Percentiles rank a stretch among this genome's conserved stretches.
Evolutionary conservation across 2,329 filamentous ascomycete genomes (phyloP).

Genomic region (Penicillium brasilianum): DNA sequence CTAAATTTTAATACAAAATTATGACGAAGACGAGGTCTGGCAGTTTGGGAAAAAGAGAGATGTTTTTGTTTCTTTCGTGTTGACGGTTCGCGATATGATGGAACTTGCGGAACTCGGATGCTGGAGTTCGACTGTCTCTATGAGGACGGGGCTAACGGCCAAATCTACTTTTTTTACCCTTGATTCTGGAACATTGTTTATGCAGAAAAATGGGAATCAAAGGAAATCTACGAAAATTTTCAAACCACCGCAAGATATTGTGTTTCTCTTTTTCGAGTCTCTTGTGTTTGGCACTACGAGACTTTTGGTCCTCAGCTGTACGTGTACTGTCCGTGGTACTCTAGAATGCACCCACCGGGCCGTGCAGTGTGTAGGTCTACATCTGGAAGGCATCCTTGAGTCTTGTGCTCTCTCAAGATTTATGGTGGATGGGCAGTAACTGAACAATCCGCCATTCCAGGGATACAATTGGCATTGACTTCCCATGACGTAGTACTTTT

Average conservation of each 20-base stretch:
- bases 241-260: slow-evolving; percentile 26
- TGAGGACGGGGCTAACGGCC: slow-evolving; percentile 29
- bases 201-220: slow-evolving; percentile 36
- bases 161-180: slow-evolving; percentile 19
- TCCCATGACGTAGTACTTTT: not conserved
- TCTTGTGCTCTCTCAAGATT: not conserved
- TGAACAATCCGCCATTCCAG: not conserved
- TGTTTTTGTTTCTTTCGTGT: slow-evolving; percentile 27
- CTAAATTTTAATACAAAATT: slow-evolving; percentile 57
- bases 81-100: slow-evolving; percentile 36
- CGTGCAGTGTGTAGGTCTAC: not conserved
- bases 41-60: slow-evolving; percentile 33
- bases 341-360: not conserved
- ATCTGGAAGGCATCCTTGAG: not conserved
- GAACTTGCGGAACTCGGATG: slow-evolving; percentile 30
- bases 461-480: not conserved
- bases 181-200: slow-evolving; percentile 35
- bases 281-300: not conserved
- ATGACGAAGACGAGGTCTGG: slow-evolving; percentile 28
- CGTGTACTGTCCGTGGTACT: not conserved
- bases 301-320: not conserved
- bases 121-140: slow-evolving; percentile 34
- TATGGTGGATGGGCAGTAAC: not conserved
- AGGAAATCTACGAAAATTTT: slow-evolving; percentile 33
- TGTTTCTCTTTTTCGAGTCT: slow-evolving; percentile 8